Base-by-base conservation (phyloP, 2,329 filamentous ascomycete genomes). In the Fonsecaea nubica region DNA sequence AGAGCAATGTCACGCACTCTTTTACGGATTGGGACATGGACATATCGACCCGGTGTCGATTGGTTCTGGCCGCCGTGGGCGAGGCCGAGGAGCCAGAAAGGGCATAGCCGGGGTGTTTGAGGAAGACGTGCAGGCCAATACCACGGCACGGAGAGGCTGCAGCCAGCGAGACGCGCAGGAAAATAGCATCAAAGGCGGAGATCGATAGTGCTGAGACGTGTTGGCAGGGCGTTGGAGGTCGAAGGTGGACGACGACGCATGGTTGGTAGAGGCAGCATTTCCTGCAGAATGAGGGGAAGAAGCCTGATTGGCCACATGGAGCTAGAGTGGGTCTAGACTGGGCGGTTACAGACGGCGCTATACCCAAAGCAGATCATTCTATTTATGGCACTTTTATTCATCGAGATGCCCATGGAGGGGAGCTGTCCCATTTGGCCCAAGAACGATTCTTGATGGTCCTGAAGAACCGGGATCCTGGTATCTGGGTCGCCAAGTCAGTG, bases 151-250 rank as follows among this genome's bases (percentile, higher is more conserved):
- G 38, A 18, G 30, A 38, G 58, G 33, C 35, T 64, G 57, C 61
- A 56, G 35, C 64, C 64, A 57, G 64, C 67, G 64, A 69, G 57
- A 69, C 57, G 67, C 64, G 60, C 58, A 63, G 64, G 18, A 65
- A 66, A 66, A 66, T 64, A 59, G 64, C 40, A 66, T 63, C 50
- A 61, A 45, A 33, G 52, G 52, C 50, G 33, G 62, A 21, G n/a
- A 48, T 67, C 61, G 56, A 69, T 66, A 66, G 64, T 56, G 56
- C 59, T 48, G 59, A 63, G 66, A 68, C 60, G 61, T 66, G 63
- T 64, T 64, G 61, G 56, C 61, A 62, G 57, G 56, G 59, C 30
- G 56, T 64, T 64, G 42, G 64, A 63, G 56, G 60, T 56, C 52
- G 53, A 57, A 53, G 57, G 30, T 21, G 57, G n/a, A 62, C 33